These are phyloP conservation scores for Candida silvicultrix DNA, from an alignment of 805 yeast genomes.

Conservation along the genomic window DNA sequence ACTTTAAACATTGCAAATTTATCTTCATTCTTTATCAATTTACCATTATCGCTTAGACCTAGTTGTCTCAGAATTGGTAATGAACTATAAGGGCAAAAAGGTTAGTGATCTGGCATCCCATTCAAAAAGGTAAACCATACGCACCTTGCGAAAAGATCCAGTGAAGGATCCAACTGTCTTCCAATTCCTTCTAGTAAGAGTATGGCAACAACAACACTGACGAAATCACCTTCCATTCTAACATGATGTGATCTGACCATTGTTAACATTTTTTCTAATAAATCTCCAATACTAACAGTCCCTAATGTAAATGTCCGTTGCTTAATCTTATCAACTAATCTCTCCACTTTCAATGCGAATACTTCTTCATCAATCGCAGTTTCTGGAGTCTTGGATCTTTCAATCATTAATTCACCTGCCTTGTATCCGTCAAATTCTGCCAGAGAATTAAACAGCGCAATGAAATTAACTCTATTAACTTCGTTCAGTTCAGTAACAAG, in stretches of 20 bases:
- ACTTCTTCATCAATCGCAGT: constrained; percentile 80
- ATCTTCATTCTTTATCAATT: constrained; percentile 44
- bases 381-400: constrained; percentile 90
- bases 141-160: constrained; percentile 94
- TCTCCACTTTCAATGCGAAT: constrained; percentile 83
- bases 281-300: constrained; percentile 84
- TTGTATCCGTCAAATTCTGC: constrained; percentile 89
- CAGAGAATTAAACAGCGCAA: constrained; percentile 81
- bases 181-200: constrained; percentile 92
- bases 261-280: constrained; percentile 75
- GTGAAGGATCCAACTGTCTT: constrained; percentile 84
- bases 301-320: constrained; percentile 90
- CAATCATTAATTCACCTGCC: constrained; percentile 95
- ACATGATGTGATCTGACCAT: constrained; percentile 96
- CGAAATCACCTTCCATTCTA: constrained; percentile 95
- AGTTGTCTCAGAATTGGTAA: constrained; percentile 65
- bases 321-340: constrained; percentile 73
- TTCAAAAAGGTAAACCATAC: constrained; percentile 42
- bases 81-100: constrained; percentile 12
- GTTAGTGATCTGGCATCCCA: constrained; percentile 26
- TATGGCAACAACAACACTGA: constrained; percentile 92
- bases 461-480: constrained; percentile 72
- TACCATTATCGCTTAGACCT: constrained; percentile 58
- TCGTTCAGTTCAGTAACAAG: constrained; percentile 84
- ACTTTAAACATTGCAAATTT: constrained; percentile 72